Evolutionary conservation across 2,329 filamentous ascomycete species (phyloP).

Genomic region (Pseudopithomyces chartarum): DNA sequence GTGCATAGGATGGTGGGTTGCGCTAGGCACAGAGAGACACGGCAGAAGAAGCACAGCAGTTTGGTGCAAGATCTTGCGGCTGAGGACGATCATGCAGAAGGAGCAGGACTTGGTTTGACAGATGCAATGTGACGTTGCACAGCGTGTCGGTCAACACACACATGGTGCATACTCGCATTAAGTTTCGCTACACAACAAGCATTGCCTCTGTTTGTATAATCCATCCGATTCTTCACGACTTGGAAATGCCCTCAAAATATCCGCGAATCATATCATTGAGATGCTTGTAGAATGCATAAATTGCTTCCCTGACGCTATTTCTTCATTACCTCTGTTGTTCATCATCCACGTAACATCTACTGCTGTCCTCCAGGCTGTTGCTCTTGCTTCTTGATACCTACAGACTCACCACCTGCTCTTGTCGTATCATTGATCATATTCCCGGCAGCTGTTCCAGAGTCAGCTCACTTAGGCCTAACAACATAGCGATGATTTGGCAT

Average conservation of each 20-base stretch:
- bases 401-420: constrained; percentile 27
- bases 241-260: too few relatives aligned
- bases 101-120: not conserved
- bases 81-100: not conserved
- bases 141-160: not conserved
- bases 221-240: not conserved
- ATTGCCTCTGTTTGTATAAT: not conserved
- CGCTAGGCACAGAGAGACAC: not conserved
- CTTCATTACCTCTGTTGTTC: too few relatives aligned
- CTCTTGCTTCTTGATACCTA: constrained; percentile 28
- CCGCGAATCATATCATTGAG: too few relatives aligned
- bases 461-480: constrained; percentile 1
- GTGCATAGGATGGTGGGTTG: not conserved
- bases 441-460: constrained; percentile 28
- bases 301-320: too few relatives aligned
- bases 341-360: not conserved
- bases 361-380: constrained; percentile 12
- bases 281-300: too few relatives aligned
- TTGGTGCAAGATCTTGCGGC: not conserved
- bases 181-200: not conserved
- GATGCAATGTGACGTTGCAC: not conserved
- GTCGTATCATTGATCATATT: constrained; percentile 36
- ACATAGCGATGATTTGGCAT: constrained; percentile 2
- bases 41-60: not conserved
- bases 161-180: not conserved